Conservation (phyloP, 2,329 filamentous ascomycete genomes). For the Arachnopeziza araneosa region DNA sequence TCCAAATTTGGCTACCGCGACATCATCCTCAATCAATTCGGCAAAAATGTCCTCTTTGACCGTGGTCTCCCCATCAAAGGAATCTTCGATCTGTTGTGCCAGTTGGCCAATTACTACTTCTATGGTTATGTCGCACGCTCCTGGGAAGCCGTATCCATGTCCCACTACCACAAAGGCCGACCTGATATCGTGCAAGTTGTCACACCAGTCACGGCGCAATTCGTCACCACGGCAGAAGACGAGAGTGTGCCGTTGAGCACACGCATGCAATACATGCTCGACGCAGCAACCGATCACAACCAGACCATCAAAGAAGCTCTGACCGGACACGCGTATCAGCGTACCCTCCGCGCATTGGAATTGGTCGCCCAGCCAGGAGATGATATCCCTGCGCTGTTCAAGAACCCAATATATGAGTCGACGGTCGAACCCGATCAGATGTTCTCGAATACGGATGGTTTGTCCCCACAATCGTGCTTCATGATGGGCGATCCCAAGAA, state of each 20-base stretch:
- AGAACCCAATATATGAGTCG: background rate
- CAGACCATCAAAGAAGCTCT: background rate
- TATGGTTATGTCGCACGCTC: background rate
- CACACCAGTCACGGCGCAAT: background rate
- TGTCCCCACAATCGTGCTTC: conserved; percentile 1
- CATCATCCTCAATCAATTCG: background rate
- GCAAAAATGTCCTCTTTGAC: background rate
- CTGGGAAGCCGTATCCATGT: conserved; percentile 4
- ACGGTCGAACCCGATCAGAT: conserved; percentile 1
- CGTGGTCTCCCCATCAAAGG: background rate
- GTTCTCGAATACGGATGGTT: conserved; percentile 1
- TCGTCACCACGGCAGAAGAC: background rate
- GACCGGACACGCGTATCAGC: background rate
- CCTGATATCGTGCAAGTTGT: conserved; percentile 1
- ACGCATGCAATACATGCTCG: background rate
- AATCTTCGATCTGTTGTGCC: background rate
- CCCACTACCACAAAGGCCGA: conserved; percentile 1
- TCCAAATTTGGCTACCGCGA: background rate
- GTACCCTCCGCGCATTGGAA: background rate
- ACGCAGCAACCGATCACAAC: background rate
- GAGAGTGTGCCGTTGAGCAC: background rate
- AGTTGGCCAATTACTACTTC: background rate
- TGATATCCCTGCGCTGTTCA: background rate
- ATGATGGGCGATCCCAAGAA: background rate
- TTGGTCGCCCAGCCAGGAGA: background rate